Percentiles rank a stretch among this genome's conserved stretches.
Evolutionary conservation across 495 filamentous ascomycete genomes (phyloP).

Genomic region (Sordaria brevicollis): DNA sequence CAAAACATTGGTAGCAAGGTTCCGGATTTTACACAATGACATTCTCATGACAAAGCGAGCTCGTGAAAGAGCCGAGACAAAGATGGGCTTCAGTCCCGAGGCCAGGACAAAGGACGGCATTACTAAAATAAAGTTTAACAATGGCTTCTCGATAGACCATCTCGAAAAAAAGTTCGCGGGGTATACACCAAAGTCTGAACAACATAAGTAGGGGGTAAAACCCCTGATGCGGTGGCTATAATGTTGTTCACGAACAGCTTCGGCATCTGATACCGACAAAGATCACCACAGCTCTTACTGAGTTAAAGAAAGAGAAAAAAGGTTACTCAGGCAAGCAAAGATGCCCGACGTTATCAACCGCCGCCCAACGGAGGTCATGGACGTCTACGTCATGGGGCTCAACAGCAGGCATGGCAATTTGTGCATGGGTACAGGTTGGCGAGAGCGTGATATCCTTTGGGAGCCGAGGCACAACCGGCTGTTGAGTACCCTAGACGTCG

Average conservation of each 20-base stretch:
- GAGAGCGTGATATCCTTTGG: background rate
- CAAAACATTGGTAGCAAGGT: background rate
- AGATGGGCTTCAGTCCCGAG: background rate
- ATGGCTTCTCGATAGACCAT: background rate
- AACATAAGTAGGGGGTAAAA: background rate
- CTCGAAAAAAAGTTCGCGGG: too few relatives aligned
- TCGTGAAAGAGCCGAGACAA: background rate
- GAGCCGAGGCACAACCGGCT: background rate
- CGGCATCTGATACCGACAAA: background rate
- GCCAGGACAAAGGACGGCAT: background rate
- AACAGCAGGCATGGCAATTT: conserved; percentile 2
- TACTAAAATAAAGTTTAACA: background rate
- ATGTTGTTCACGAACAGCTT: background rate
- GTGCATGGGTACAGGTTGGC: background rate
- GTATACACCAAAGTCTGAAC: background rate
- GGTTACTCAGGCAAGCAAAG: background rate
- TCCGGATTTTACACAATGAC: background rate
- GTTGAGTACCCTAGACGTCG: conserved; percentile 31
- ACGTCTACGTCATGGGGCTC: conserved; percentile 8
- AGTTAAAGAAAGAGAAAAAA: background rate
- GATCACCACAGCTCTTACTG: background rate
- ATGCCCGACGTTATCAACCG: background rate
- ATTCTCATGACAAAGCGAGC: background rate
- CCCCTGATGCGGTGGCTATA: background rate
- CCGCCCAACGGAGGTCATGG: background rate